Conservation (phyloP, 352 stramenopile genomes). For the Phytophthora boehmeriae region DNA sequence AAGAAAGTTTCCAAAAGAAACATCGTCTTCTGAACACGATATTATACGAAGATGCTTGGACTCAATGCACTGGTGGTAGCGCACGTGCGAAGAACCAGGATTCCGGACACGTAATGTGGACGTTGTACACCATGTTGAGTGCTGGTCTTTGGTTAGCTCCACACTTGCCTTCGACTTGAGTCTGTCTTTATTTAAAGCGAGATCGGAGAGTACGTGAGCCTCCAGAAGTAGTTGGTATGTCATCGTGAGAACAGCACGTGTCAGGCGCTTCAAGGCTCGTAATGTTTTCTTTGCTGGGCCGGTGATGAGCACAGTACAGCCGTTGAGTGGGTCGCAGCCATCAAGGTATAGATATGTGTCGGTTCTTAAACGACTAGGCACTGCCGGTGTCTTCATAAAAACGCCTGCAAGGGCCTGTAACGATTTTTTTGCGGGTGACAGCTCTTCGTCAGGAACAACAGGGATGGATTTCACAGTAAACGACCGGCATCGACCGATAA, state of each 20-base stretch:
- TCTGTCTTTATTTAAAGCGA: slow-evolving; percentile 60
- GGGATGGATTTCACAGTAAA: slow-evolving; percentile 74
- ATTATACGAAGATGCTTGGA: slow-evolving; percentile 72
- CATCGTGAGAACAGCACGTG: slow-evolving; percentile 90
- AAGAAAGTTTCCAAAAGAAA: slow-evolving; percentile 85
- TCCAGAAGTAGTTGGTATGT: slow-evolving; percentile 97
- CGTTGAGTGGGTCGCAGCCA: slow-evolving; percentile 93
- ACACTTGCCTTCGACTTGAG: slow-evolving; percentile 26
- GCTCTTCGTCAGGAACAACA: slow-evolving; percentile 44
- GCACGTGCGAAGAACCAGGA: slow-evolving; percentile 41
- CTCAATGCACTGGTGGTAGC: slow-evolving; percentile 75
- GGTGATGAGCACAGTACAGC: slow-evolving; percentile 94
- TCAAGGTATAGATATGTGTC: slow-evolving; percentile 96
- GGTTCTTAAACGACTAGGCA: slow-evolving; percentile 43
- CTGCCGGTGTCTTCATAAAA: slow-evolving; percentile 29
- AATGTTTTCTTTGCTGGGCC: slow-evolving; percentile 89
- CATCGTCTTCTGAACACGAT: slow-evolving; percentile 67
- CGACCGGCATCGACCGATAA: slow-evolving; percentile 68
- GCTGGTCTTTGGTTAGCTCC: slow-evolving; percentile 31
- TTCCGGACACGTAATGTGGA: slow-evolving; percentile 74
- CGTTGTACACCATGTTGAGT: slow-evolving; percentile 74
- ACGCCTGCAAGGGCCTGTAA: slow-evolving; percentile 33
- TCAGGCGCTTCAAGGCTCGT: slow-evolving; percentile 92
- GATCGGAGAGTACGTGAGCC: slow-evolving; percentile 93
- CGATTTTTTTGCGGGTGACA: slow-evolving; percentile 32